These are phyloP conservation scores for Penicillium parvum DNA, from an alignment of 495 filamentous ascomycete genomes.

Conservation along the genomic window DNA sequence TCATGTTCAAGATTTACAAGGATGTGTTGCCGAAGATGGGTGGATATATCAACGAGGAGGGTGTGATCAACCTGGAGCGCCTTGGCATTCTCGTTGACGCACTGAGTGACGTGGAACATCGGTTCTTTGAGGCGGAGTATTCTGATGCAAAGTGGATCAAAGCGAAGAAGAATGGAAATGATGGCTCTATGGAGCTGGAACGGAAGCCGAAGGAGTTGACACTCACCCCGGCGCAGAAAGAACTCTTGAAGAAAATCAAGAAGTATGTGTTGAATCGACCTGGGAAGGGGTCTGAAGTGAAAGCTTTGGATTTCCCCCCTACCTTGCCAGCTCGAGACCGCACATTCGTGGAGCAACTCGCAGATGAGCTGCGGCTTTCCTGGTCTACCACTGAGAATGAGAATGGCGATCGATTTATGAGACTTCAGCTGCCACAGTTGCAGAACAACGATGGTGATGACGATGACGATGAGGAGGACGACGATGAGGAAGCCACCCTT, in stretches of 20 bases:
- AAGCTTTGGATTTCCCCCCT: conserved; percentile 65
- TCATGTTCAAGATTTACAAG: conserved; percentile 98
- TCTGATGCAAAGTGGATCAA: conserved; percentile 89
- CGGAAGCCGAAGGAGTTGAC: conserved; percentile 58
- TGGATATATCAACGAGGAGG: conserved; percentile 95
- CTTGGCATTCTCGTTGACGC: conserved; percentile 76
- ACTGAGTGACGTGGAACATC: conserved; percentile 77
- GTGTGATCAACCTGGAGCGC: conserved; percentile 80
- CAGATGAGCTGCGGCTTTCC: conserved; percentile 71
- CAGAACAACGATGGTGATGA: conserved; percentile 47
- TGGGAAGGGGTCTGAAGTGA: conserved; percentile 36
- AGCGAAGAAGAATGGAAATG: conserved; percentile 54
- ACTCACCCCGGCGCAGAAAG: conserved; percentile 75
- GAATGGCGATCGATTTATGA: conserved; percentile 72
- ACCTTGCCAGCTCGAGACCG: conserved; percentile 80
- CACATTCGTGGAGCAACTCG: conserved; percentile 85
- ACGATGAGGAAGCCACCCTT: conserved; percentile 81
- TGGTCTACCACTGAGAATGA: conserved; percentile 80
- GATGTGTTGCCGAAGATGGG: conserved; percentile 78
- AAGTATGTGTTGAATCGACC: conserved; percentile 67
- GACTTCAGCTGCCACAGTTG: conserved; percentile 59
- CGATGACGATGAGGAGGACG: conserved; percentile 59
- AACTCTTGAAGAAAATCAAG: conserved; percentile 76
- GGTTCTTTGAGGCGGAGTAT: conserved; percentile 86
- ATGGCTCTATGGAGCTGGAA: conserved; percentile 53